phyloP scores from a whole-genome alignment of 495 filamentous ascomycete genomes.

The Pseudomonodictys pantanalensis region DNA sequence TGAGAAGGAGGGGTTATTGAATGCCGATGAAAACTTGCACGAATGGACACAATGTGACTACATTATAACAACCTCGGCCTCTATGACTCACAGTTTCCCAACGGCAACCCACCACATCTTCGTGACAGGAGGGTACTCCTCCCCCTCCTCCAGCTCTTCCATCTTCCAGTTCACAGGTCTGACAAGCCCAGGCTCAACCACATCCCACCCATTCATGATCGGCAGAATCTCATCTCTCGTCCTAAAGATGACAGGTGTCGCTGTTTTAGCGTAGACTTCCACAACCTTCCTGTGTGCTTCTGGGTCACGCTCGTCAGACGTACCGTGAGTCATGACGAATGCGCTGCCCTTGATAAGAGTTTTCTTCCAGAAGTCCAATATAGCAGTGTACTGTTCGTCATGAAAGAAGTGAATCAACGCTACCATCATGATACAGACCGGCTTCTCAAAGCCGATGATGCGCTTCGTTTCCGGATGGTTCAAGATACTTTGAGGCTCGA shows the following conservation, averaged over 20 bases:
- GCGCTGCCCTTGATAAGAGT: not conserved
- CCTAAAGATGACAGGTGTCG: not conserved
- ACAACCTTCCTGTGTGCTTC: not conserved
- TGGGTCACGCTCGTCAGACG: not conserved
- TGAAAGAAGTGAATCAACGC: slow-evolving; percentile 6
- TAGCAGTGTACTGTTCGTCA: not conserved
- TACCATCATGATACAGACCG: slow-evolving; percentile 5
- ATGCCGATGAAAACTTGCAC: too few species aligned
- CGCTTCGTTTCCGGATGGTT: not conserved
- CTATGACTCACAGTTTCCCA: too few species aligned
- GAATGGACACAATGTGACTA: too few species aligned
- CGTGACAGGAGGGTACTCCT: not conserved
- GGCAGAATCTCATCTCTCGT: not conserved
- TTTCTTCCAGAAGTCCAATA: not conserved
- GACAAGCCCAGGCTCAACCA: slow-evolving; percentile 7
- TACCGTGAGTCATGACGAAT: not conserved
- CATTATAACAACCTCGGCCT: too few species aligned
- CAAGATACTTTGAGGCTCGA: not conserved
- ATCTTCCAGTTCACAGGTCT: slow-evolving; percentile 5
- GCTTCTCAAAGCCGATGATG: slow-evolving; percentile 2
- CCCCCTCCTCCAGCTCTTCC: slow-evolving; percentile 4
- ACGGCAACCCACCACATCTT: slow-evolving; percentile 1
- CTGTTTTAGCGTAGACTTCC: not conserved
- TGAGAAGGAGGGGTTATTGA: too few species aligned
- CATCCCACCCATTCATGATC: not conserved